Evolutionary conservation across 2,329 filamentous ascomycete species (phyloP), one percentile per base, ranked within the genome.

Genomic region (Venturia oleaginea): DNA sequence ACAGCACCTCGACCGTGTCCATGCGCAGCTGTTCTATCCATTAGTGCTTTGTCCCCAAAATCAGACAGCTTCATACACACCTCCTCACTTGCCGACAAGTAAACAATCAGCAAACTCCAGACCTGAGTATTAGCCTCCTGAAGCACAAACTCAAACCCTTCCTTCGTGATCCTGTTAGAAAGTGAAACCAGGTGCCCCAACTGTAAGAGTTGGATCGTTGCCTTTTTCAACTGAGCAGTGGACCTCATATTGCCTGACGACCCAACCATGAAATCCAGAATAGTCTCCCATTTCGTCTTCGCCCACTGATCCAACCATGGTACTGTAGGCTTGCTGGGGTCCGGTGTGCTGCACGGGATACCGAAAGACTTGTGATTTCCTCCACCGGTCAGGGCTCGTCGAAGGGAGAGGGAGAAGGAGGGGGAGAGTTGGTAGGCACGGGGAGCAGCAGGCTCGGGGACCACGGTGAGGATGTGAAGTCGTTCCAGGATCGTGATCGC

Each of bases 71-170:
- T 57, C 27, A 57, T 34, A 34, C 73, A 51, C 67, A 83, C 83
- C 64, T 81, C 79, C 69, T 91, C 88, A 55, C 89, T 89, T 67
- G 91, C 89, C 69, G 95, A 90, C 61, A 99, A 86, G 81, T 96
- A 99, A 38, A 97, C 86, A 37, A 99, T 88, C 42, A 99, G 81
- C 59, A 99, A 81, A 32, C 92, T 94, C 94, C 94, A 99, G 42
- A 99, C 92, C 75, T 99, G 94, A 0, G 93, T 92, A 74, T 97
- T 97, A 66, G 93, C 88, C 72, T 97, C 93, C 71, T 97, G 93
- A 10, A 99, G 81, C 65, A 99, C 81, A 72, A 99, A 99, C 0
- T 91, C 92, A 73, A 99, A 99, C 8, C 94, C 94, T 2, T 90
- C 86, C 72, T 96, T 88, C 0, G 94, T 99, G 70, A 99, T 99